Base-by-base conservation (phyloP, 257 asterid genomes). In the Mitragyna speciosa region DNA sequence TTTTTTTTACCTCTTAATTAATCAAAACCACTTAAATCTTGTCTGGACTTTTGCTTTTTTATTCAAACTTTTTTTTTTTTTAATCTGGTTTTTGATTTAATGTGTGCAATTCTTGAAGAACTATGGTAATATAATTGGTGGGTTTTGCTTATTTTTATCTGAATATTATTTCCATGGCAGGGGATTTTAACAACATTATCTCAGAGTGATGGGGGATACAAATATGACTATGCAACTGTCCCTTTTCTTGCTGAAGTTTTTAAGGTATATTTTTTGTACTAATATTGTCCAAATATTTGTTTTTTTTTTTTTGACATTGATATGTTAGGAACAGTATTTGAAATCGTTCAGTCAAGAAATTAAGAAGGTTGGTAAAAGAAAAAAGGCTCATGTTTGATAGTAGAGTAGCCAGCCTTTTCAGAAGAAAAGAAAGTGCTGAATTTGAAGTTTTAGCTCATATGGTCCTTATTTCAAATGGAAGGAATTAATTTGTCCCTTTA, bases 231-330 rank as follows among this genome's bases (percentile, higher is more conserved):
- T 66, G 96, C 99, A 26, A 96, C 98, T 63, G 98, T 96, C 79
- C 98, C 99, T 80, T 95, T 96, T 83, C 99, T 94, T 75, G 99
- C 99, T 88, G 99, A 96, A 83, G 89, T 91, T 82, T 95, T 89
- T 70, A 96, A 96, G 99, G 99, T 96, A 82, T 15, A 61, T 36
- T 43, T 30, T 70, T 70, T 33, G 36, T 14, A 1, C 24, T 26
- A 1, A 20, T 12, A 11, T 15, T 72, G 14, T 51, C 41, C 7
- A 51, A 26, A 49, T n/a, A n/a, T n/a, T n/a, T n/a, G 24, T 0
- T 72, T 22, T 48, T 17, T 14, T 6, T 47, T 47, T 64, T 0
- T 17, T 20, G 4, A 7, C 8, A 30, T 19, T 26, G 14, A 15
- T 52, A 51, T 7, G 66, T 73, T 73, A 4, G 20, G 52, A 12